A percentile compares a stretch with the other conserved stretches of the same genome.
Evolutionary conservation across 2,329 filamentous ascomycete species (phyloP).

Genomic region (Monosporascus ibericus): DNA sequence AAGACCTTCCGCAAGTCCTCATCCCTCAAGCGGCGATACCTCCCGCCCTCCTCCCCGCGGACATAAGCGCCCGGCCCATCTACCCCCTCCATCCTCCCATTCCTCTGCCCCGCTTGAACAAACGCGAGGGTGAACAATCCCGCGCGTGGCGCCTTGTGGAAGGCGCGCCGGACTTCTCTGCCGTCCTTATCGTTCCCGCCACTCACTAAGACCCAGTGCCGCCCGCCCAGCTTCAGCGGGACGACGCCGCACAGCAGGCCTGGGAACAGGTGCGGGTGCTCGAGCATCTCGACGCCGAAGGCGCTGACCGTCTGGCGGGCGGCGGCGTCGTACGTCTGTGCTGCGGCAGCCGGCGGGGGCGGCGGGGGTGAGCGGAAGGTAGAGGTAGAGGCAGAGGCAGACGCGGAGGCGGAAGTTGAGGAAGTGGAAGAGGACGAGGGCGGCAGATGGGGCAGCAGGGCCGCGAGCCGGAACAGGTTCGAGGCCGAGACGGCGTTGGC

Average conservation of each 20-base stretch:
- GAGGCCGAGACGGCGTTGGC: slow-evolving; percentile 81
- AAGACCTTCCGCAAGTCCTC: no score
- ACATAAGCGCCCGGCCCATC: no score
- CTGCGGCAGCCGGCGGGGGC: slow-evolving; percentile 37
- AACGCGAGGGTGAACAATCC: slow-evolving; percentile 16
- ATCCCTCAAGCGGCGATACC: no score
- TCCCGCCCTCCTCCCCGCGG: no score
- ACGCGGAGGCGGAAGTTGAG: background rate
- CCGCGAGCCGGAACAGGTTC: slow-evolving; percentile 78
- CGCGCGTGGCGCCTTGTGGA: slow-evolving; percentile 18
- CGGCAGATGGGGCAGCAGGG: slow-evolving; percentile 41
- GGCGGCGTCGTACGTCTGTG: slow-evolving; percentile 47
- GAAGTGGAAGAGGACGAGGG: background rate
- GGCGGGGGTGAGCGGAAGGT: background rate
- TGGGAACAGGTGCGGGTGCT: slow-evolving; percentile 89
- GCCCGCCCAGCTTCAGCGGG: slow-evolving; percentile 63
- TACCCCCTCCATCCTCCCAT: no score
- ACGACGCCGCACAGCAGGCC: slow-evolving; percentile 74
- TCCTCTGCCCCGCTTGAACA: background rate
- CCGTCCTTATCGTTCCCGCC: background rate
- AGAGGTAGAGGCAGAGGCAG: background rate
- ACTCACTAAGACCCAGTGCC: slow-evolving; percentile 25
- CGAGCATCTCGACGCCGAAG: slow-evolving; percentile 86
- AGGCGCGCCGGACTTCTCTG: slow-evolving; percentile 6
- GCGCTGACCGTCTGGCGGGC: slow-evolving; percentile 72